A percentile compares a stretch with the other conserved stretches of the same genome.
Evolutionary conservation across 2,329 filamentous ascomycete genomes (phyloP).

Genomic region (Alternaria consortialis): DNA sequence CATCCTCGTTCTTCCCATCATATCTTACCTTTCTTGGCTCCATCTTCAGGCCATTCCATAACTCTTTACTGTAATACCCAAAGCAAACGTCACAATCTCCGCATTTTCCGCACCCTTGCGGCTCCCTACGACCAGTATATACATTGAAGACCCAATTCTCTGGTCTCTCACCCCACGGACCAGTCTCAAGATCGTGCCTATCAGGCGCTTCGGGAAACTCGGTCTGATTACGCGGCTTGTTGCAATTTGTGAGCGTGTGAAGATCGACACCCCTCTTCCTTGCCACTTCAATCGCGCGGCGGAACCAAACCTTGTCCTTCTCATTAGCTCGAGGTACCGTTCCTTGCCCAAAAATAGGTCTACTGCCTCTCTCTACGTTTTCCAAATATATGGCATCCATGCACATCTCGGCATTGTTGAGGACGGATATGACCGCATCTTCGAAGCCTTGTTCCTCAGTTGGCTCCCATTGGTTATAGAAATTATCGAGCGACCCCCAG

Average conservation of each 20-base stretch:
- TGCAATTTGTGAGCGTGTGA: constrained; percentile 17
- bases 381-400: not conserved
- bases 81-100: constrained; percentile 17
- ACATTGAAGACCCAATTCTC: constrained; percentile 22
- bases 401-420: not conserved
- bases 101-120: constrained; percentile 18
- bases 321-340: not conserved
- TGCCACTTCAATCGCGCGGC: constrained; percentile 8
- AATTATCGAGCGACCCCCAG: constrained; percentile 5
- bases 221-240: not conserved
- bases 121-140: constrained; percentile 13
- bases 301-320: constrained; percentile 13
- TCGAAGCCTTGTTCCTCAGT: constrained; percentile 13
- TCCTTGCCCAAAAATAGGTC: no score
- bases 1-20: not conserved
- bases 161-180: constrained; percentile 12
- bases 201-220: constrained; percentile 18
- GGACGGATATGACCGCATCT: not conserved
- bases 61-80: constrained; percentile 7
- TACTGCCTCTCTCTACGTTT: not conserved
- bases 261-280: constrained; percentile 16
- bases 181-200: constrained; percentile 9
- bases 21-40: not conserved
- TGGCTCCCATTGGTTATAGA: not conserved
- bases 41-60: constrained; percentile 10